These are phyloP conservation scores for Sugiyamaella qingdaonensis DNA, from an alignment of 805 yeast genomes.

Conservation along the genomic window DNA sequence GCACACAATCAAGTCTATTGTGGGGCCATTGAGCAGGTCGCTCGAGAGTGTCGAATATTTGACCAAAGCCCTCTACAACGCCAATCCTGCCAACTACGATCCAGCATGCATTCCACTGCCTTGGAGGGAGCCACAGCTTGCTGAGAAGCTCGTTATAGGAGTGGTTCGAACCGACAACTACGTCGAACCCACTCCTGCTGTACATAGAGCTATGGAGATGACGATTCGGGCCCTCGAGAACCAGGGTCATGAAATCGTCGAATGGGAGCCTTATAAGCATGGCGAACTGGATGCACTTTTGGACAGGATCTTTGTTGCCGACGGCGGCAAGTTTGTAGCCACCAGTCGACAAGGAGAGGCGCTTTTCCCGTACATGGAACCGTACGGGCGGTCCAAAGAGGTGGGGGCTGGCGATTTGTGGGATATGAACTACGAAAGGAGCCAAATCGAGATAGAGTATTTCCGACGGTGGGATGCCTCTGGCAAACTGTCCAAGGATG, in stretches of 20 bases:
- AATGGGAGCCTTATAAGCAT: constrained; percentile 43
- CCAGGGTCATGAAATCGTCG: constrained; percentile 54
- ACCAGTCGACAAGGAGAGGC: constrained; percentile 21
- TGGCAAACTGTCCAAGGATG: constrained; percentile 34
- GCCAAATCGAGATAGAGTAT: constrained; percentile 34
- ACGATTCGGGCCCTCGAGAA: constrained; percentile 50
- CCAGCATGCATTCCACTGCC: constrained; percentile 48
- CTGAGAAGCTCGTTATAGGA: constrained; percentile 43
- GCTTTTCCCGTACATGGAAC: constrained; percentile 38
- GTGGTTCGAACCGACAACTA: constrained; percentile 42
- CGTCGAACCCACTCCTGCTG: constrained; percentile 54
- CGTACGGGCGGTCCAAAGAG: constrained; percentile 36
- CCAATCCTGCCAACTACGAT: constrained; percentile 46
- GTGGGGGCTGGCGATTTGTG: constrained; percentile 40
- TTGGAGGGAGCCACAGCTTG: constrained; percentile 38
- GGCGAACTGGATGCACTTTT: constrained; percentile 15
- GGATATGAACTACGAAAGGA: constrained; percentile 35
- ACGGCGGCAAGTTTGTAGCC: constrained; percentile 39
- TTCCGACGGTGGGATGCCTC: constrained; percentile 43
- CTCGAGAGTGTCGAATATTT: constrained; percentile 39
- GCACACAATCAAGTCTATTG: constrained; percentile 38
- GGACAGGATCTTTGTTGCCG: constrained; percentile 39
- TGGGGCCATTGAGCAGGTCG: constrained; percentile 45
- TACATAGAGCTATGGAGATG: constrained; percentile 47
- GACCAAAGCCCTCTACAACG: constrained; percentile 37